A percentile compares a stretch with the other conserved stretches of the same genome.
These are phyloP conservation scores for Porcisia hertigi DNA, from an alignment of 208 protist species.

Conservation along the genomic window DNA sequence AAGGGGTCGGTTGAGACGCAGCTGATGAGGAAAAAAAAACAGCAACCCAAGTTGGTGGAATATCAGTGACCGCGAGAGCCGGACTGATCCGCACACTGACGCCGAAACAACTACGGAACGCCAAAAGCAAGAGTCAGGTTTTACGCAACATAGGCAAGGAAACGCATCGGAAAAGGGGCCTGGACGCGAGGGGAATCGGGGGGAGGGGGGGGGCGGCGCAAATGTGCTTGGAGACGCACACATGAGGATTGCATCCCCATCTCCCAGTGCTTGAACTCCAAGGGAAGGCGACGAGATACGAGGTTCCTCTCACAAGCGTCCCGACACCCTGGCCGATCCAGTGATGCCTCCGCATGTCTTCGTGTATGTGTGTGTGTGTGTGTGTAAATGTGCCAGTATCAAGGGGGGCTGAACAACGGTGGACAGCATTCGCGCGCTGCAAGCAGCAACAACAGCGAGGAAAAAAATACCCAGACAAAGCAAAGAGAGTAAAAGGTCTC, in stretches of 20 bases:
- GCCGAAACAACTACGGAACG: slow-evolving; percentile 9
- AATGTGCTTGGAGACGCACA: not conserved
- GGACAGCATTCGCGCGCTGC: not conserved
- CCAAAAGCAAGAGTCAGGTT: slow-evolving; percentile 4
- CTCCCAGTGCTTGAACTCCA: not conserved
- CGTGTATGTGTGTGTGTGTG: too few relatives aligned
- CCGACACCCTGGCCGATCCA: too few relatives aligned
- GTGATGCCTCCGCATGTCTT: not conserved
- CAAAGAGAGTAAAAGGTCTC: not conserved
- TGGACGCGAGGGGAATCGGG: too few relatives aligned
- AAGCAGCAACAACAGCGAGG: not conserved
- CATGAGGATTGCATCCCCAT: not conserved
- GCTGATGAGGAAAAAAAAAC: slow-evolving; percentile 19
- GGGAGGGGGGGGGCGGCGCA: too few relatives aligned
- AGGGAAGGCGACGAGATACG: not conserved
- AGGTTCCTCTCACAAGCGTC: too few relatives aligned
- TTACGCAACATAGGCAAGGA: not conserved
- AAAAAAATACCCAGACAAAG: not conserved
- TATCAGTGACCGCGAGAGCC: not conserved
- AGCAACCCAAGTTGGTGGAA: not conserved
- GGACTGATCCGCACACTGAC: not conserved
- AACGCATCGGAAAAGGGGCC: not conserved
- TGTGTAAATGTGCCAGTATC: not conserved
- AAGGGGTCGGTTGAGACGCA: not conserved
- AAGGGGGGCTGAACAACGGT: not conserved